phyloP scores from a whole-genome alignment of 805 yeast species.

The Clavispora fructus region DNA sequence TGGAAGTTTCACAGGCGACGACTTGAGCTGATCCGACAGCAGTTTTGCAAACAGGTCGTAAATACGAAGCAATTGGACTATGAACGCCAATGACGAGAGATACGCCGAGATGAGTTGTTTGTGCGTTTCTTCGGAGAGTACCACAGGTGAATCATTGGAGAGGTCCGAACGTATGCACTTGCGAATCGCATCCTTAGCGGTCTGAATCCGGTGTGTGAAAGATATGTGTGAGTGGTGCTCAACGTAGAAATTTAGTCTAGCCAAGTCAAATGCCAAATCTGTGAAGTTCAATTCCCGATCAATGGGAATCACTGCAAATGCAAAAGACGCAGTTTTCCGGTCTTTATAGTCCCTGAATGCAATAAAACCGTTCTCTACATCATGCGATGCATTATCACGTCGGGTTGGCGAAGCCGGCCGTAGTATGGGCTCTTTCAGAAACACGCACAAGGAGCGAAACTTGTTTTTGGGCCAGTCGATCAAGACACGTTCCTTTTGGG shows the following conservation, averaged over 20 bases:
- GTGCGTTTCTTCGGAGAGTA: slow-evolving; percentile 29
- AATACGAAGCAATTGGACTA: slow-evolving; percentile 62
- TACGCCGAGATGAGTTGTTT: slow-evolving; percentile 43
- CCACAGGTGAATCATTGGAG: slow-evolving; percentile 1
- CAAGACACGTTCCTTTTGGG: slow-evolving; percentile 60
- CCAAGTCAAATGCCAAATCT: slow-evolving; percentile 22
- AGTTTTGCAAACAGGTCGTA: slow-evolving; percentile 34
- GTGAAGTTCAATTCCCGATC: slow-evolving; percentile 11
- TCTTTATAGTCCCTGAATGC: slow-evolving; percentile 20
- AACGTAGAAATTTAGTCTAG: slow-evolving; percentile 46
- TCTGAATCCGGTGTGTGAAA: slow-evolving; percentile 30
- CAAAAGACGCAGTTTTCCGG: slow-evolving; percentile 15
- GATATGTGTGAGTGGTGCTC: slow-evolving; percentile 47
- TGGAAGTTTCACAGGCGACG: neutral
- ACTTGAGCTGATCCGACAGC: slow-evolving; percentile 1
- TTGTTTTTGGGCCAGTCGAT: slow-evolving; percentile 64
- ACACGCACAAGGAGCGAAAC: slow-evolving; percentile 55
- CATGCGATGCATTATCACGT: slow-evolving; percentile 4
- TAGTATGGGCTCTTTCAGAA: slow-evolving; percentile 43
- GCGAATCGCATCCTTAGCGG: slow-evolving; percentile 28
- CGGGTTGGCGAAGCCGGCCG: slow-evolving; percentile 19
- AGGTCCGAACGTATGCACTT: slow-evolving; percentile 6
- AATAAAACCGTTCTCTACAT: slow-evolving; percentile 11
- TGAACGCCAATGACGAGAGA: slow-evolving; percentile 48
- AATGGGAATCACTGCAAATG: slow-evolving; percentile 19